Evolutionary conservation across 257 asterid genomes (phyloP), one percentile per base, ranked within the genome.

Genomic region (Solanum virginianum): DNA sequence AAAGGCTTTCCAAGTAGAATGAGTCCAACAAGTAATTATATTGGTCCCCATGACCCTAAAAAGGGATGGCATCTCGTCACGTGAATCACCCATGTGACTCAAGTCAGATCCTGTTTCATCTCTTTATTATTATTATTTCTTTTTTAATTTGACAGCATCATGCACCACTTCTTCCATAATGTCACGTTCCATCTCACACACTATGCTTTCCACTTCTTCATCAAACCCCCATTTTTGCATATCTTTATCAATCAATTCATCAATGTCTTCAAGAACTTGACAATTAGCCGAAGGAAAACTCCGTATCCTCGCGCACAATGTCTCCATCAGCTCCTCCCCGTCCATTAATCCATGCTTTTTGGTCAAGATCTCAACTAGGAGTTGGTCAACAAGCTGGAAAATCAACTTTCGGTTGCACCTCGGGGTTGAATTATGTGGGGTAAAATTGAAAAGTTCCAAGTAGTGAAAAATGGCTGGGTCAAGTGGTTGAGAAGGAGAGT

Each of bases 391-490:
- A 0, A 94, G 87, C 59, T 96, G 97, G 87, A 96, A 96, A 17
- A 92, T 87, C 32, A 96, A 90, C 92, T 89, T 93, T 63, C 98
- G 83, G 89, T 92, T 89, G 91, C 92, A 85, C 62, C 92, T 92
- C 74, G 75, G 86, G 84, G 85, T 85, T 22, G 91, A 49, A 10
- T 20, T 59, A 20, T 59, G 65, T 20, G 69, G 82, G 24, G 89
- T n/a, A 12, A 16, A 60, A 29, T 60, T 80, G 24, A 92, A 91
- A 86, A 96, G 97, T 65, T 96, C 99, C 2, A 96, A 89, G 87
- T 89, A 89, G 86, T 96, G 92, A 86, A 93, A 96, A 51, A 94
- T 92, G 5, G 98, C 91, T 8, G 98, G 98, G 86, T 94, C 96
- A 13, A 96, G 92, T 9, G 99, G 95, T 85, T 89, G 96, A 1